Evolutionary conservation across 2,329 filamentous ascomycete genomes (phyloP).

Genomic region (Tolypocladium tundrense): DNA sequence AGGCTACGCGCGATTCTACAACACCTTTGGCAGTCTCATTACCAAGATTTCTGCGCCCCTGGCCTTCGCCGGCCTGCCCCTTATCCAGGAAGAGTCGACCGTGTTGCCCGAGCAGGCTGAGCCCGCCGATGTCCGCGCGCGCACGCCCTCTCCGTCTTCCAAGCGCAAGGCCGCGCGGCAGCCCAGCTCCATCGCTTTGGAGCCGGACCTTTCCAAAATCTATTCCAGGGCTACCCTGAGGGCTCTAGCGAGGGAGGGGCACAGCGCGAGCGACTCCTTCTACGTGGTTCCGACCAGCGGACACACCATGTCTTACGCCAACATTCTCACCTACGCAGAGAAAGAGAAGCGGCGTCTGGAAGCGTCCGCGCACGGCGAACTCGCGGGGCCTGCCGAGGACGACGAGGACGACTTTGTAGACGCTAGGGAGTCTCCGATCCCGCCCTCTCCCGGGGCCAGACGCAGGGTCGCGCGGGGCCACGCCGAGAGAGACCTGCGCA

Average conservation of each 20-base stretch:
- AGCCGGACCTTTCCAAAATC: conserved; percentile 71
- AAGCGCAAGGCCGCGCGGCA: conserved; percentile 18
- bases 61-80: conserved; percentile 83
- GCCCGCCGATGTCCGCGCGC: conserved; percentile 23
- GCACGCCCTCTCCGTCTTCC: conserved; percentile 24
- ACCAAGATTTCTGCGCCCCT: conserved; percentile 82
- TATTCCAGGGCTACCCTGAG: conserved; percentile 79
- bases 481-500: conserved; percentile 39
- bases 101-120: conserved; percentile 11
- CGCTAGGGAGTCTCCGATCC: conserved; percentile 56
- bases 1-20: conserved; percentile 85
- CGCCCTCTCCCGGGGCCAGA: conserved; percentile 31
- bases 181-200: conserved; percentile 19
- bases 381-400: conserved; percentile 42
- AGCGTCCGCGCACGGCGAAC: conserved; percentile 38
- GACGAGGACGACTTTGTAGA: conserved; percentile 85
- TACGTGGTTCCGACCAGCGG: conserved; percentile 91
- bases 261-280: conserved; percentile 65
- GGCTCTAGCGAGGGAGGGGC: conserved; percentile 61
- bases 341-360: conserved; percentile 54
- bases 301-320: conserved; percentile 86
- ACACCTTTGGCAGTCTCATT: conserved; percentile 78
- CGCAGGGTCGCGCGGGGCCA: conserved; percentile 29
- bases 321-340: conserved; percentile 64
- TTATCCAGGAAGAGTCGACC: conserved; percentile 44